Conservation (phyloP, 805 yeast species). For the Candida silvatica region DNA sequence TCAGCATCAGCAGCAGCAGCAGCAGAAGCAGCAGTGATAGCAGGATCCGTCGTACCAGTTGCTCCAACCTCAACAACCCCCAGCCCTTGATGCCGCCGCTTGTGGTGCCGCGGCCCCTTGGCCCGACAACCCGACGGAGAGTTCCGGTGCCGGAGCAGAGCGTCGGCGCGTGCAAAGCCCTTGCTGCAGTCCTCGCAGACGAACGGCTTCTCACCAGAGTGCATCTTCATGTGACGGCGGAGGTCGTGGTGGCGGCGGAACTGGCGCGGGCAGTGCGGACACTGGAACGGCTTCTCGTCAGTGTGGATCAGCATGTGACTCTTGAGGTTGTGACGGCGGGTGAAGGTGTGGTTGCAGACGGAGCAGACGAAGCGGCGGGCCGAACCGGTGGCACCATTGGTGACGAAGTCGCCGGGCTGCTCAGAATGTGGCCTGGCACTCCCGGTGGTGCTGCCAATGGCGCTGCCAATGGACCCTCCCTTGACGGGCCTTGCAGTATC, state of each 20-base stretch:
- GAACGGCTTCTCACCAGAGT: constrained; percentile 68
- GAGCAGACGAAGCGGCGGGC: constrained; percentile 51
- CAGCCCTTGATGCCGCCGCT: too few species aligned
- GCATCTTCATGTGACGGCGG: constrained; percentile 67
- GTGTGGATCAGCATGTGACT: constrained; percentile 67
- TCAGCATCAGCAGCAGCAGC: constrained; percentile 16
- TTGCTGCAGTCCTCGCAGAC: constrained; percentile 53
- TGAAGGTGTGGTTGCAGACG: constrained; percentile 54
- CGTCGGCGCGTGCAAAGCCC: constrained; percentile 68
- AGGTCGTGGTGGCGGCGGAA: constrained; percentile 72
- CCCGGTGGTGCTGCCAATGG: too few species aligned
- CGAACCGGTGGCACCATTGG: too few species aligned
- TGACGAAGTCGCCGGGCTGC: too few species aligned
- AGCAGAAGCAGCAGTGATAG: constrained; percentile 7
- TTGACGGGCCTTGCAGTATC: too few species aligned
- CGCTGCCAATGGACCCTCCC: too few species aligned
- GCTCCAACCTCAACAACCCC: too few species aligned
- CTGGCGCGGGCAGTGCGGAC: constrained; percentile 49
- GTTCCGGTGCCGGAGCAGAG: constrained; percentile 60
- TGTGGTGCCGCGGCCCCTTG: neutral
- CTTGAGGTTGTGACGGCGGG: constrained; percentile 67
- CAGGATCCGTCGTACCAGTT: too few species aligned
- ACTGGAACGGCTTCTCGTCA: constrained; percentile 51
- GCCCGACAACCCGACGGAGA: constrained; percentile 22
- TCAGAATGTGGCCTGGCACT: too few species aligned